These are phyloP conservation scores for Yamadazyma membranifaciens DNA, from an alignment of 1,139 yeast species.

Conservation along the genomic window DNA sequence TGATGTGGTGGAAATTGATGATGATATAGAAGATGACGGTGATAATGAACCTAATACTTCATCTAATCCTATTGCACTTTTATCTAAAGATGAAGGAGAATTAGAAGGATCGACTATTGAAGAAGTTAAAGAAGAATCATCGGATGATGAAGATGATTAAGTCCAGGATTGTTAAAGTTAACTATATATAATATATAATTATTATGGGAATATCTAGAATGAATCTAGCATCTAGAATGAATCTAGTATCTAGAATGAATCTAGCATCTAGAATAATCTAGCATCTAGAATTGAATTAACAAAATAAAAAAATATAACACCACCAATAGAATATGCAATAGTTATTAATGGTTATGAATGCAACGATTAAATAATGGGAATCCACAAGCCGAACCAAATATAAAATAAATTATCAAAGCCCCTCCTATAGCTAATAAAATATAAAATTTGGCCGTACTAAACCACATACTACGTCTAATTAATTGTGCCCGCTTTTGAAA, in stretches of 20 bases:
- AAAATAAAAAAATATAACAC: background rate
- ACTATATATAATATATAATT: background rate
- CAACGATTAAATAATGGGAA: slow-evolving; percentile 41
- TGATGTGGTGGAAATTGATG: slow-evolving; percentile 12
- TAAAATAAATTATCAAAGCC: slow-evolving; percentile 35
- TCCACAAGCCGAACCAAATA: slow-evolving; percentile 53
- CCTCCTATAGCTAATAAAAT: slow-evolving; percentile 29
- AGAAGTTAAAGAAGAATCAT: slow-evolving; percentile 13
- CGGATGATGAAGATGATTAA: slow-evolving; percentile 12
- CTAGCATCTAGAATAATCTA: background rate
- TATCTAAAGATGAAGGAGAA: slow-evolving; percentile 14
- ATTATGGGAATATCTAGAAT: background rate
- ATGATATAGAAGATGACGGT: slow-evolving; percentile 15
- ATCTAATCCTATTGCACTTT: slow-evolving; percentile 10
- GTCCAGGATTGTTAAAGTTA: too few relatives aligned
- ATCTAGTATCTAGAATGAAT: background rate
- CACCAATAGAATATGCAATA: background rate
- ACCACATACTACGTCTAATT: slow-evolving; percentile 68
- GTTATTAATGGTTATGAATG: slow-evolving; percentile 4
- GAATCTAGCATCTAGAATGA: background rate
- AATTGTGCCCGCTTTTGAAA: slow-evolving; percentile 71
- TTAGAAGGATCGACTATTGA: slow-evolving; percentile 11
- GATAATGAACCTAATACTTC: slow-evolving; percentile 8
- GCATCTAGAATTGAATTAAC: background rate
- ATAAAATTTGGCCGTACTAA: slow-evolving; percentile 48